These are phyloP conservation scores for Rostrohypoxylon terebratum DNA, from an alignment of 495 filamentous ascomycete species.

Conservation along the genomic window DNA sequence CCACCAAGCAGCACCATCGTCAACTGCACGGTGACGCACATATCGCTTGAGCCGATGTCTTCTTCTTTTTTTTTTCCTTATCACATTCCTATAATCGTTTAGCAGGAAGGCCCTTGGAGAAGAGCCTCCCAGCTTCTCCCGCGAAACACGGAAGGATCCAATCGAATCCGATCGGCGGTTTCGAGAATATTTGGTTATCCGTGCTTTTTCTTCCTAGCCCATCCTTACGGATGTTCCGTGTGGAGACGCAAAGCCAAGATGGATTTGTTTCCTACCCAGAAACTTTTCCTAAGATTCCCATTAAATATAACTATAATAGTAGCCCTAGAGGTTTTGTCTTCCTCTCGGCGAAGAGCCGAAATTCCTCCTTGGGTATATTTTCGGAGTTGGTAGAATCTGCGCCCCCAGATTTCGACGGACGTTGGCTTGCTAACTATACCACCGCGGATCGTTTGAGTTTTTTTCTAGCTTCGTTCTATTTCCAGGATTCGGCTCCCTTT, in stretches of 20 bases:
- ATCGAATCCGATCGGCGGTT: constrained; percentile 31
- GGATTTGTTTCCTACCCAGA: background rate
- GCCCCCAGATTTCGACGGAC: background rate
- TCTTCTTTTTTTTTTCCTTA: background rate
- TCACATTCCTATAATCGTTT: background rate
- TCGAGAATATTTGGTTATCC: constrained; percentile 22
- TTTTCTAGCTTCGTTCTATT: constrained; percentile 13
- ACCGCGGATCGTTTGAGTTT: background rate
- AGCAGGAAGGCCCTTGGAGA: constrained; percentile 4
- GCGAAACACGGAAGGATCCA: constrained; percentile 41
- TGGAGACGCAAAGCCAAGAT: constrained; percentile 3
- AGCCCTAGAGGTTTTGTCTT: background rate
- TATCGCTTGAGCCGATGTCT: background rate
- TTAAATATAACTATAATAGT: no score
- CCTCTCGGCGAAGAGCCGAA: constrained; percentile 1
- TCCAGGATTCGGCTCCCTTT: background rate
- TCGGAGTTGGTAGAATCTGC: background rate
- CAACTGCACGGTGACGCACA: constrained; percentile 2
- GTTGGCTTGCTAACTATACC: constrained; percentile 1
- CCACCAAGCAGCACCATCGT: background rate
- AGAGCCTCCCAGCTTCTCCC: constrained; percentile 14
- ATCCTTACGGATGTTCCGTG: constrained; percentile 38
- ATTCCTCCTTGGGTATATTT: background rate
- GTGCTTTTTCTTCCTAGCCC: background rate
- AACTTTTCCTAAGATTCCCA: background rate